Base-by-base conservation (phyloP, 371 early-diverging fungal genomes). In the Rhizomucor miehei region DNA sequence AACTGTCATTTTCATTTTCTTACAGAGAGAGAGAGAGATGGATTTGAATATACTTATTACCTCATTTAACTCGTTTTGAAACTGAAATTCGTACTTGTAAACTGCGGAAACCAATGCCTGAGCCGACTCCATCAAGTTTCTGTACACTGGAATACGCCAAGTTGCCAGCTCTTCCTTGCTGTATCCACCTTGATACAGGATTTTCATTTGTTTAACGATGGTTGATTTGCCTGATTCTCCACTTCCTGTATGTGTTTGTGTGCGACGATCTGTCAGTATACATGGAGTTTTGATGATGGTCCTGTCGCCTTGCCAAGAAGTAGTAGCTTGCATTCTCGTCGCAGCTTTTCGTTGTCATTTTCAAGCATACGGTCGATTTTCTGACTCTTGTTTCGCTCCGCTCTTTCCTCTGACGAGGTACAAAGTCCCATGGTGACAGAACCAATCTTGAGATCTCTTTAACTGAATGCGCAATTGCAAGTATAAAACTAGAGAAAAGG, bases 151-250 rank as follows among this genome's bases (percentile, higher is more conserved):
- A 36, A 84, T 63, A 50, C 87, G 80, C 79, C 84, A 94, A 38
- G 82, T 69, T 36, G 75, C 67, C 19, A 92, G 79, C 61, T 97
- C 97, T 44, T 86, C 86, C 52, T 77, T 71, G 16, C 84, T 79
- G 67, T 90, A 98, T 6, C 95, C 96, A 29, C 84, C 80, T 62
- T 90, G 91, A 70, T 94, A 90, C 57, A 96, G 89, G 58, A 96
- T 87, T 63, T 91, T 92, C 91, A 95, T 92, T 68, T 95, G 94
- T 56, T 95, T 95, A 34, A 93, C 87, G 52, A 95, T 88, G 25
- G 95, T 95, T 38, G 90, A 88, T 71, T 93, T 93, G 51, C 95
- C 95, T 24, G 91, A 91, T 70, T 94, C 95, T 50, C 93, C 94
- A 62, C 89, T 88, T 13, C 94, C 90, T 75, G 10, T 25, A 53